Conservation (phyloP, 1,139 yeast species). For the Protomyces inundatus region DNA sequence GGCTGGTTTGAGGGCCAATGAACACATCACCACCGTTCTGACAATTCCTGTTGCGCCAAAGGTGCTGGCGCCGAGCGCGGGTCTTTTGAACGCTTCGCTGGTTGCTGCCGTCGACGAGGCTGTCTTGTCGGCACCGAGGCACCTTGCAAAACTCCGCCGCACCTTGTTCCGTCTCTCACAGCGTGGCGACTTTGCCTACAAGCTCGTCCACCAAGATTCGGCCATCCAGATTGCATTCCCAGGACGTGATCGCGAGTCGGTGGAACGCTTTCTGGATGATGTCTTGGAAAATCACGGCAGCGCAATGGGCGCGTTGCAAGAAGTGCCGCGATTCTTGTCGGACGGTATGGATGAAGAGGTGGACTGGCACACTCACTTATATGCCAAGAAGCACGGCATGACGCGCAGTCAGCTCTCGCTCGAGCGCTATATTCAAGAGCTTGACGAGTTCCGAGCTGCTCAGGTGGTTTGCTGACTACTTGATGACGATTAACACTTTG, state of each 20-base stretch:
- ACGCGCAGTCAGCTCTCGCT: not conserved
- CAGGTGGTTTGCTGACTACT: not conserved
- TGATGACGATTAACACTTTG: not conserved
- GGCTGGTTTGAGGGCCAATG: not conserved
- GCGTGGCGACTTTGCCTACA: conserved; percentile 2
- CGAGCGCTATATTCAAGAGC: not conserved
- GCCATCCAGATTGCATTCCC: conserved; percentile 5
- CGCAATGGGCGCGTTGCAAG: not conserved
- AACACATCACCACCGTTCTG: not conserved
- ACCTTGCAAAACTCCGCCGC: conserved; percentile 14
- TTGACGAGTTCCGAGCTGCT: not conserved
- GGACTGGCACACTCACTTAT: not conserved
- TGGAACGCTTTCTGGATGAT: conserved; percentile 11
- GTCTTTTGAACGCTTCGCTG: not conserved
- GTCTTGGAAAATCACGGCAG: not conserved
- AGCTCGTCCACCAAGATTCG: not conserved
- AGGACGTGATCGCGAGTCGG: conserved; percentile 2
- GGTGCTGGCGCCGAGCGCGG: conserved; percentile 1
- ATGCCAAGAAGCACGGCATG: not conserved
- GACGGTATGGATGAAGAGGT: not conserved
- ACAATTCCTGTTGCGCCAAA: conserved; percentile 1
- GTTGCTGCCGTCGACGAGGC: conserved; percentile 4
- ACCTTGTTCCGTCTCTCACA: not conserved
- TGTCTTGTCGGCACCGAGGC: conserved; percentile 2
- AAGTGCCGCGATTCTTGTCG: not conserved